Conservation (phyloP, 2,329 filamentous ascomycete species). For the Aotearoamyces nothofagi region DNA sequence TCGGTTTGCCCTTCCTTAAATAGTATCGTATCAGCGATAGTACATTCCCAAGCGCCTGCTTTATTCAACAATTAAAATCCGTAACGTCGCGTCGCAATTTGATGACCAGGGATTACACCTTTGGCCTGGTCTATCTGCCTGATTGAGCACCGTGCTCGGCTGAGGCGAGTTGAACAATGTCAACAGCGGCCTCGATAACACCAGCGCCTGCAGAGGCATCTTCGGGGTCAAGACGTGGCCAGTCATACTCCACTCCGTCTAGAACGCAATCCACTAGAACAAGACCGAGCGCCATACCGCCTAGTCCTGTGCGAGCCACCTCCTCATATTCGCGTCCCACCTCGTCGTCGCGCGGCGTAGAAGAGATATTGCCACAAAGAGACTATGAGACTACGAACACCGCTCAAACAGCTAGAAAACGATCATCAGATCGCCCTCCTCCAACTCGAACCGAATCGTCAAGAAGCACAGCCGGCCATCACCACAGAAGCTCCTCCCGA, state of each 20-base stretch:
- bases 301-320: slow-evolving; percentile 12
- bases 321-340: slow-evolving; percentile 12
- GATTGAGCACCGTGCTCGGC: background rate
- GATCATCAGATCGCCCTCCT: slow-evolving; percentile 14
- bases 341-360: slow-evolving; percentile 26
- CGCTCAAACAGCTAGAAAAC: slow-evolving; percentile 23
- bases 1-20: no score
- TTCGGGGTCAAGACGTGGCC: slow-evolving; percentile 11
- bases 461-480: slow-evolving; percentile 23
- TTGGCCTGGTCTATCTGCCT: background rate
- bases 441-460: slow-evolving; percentile 13
- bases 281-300: slow-evolving; percentile 7
- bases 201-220: slow-evolving; percentile 13
- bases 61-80: no score
- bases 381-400: slow-evolving; percentile 62
- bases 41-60: no score
- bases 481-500: slow-evolving; percentile 16
- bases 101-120: background rate
- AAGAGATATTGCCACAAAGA: slow-evolving; percentile 36
- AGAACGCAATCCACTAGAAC: slow-evolving; percentile 16
- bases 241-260: slow-evolving; percentile 13
- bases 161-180: slow-evolving; percentile 4
- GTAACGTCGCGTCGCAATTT: no score
- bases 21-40: no score
- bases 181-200: slow-evolving; percentile 6